Conservation (phyloP, 495 filamentous ascomycete species). For the Xylaria nigripes region DNA sequence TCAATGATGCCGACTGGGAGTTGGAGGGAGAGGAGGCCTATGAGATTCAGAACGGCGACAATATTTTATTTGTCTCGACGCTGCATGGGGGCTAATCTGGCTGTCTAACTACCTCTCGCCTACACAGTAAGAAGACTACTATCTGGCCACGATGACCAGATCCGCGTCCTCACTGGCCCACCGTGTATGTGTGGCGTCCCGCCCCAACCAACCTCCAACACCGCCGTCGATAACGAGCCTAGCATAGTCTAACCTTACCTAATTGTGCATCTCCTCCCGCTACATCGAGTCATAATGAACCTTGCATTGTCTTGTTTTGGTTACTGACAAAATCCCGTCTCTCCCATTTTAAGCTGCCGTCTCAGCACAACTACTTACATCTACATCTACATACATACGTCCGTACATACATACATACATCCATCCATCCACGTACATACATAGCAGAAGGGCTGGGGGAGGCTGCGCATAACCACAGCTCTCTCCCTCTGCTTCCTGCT, state of each 20-base stretch:
- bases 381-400: neutral
- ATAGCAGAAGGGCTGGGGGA: neutral
- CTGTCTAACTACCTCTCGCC: neutral
- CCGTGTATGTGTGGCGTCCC: neutral
- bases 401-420: neutral
- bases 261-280: conserved; percentile 3
- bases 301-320: conserved; percentile 6
- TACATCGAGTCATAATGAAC: conserved; percentile 1
- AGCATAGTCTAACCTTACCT: neutral
- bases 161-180: neutral
- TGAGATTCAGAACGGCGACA: conserved; percentile 71
- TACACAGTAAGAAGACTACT: neutral
- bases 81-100: conserved; percentile 73
- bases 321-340: neutral
- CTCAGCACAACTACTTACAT: neutral
- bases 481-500: neutral
- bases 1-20: conserved; percentile 98
- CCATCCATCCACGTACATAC: neutral
- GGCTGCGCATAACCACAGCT: neutral
- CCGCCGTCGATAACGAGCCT: neutral
- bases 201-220: neutral
- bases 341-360: neutral
- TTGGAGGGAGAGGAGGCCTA: conserved; percentile 90
- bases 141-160: neutral
- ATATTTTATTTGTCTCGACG: conserved; percentile 95